Conservation (phyloP, 257 asterid genomes). For the Misopates orontium region DNA sequence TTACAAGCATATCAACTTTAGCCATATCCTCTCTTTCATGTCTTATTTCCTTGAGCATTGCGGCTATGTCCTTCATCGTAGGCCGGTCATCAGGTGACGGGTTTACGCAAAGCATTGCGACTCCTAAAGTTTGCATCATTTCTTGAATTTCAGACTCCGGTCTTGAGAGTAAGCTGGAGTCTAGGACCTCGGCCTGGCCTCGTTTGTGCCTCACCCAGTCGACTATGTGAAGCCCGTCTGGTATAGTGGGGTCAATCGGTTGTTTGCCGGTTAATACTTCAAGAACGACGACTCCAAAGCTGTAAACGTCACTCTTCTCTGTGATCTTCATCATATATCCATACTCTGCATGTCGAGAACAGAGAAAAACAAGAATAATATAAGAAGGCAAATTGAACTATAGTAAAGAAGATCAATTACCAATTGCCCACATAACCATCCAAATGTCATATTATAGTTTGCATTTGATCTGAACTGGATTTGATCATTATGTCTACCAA, state of each 20-base stretch:
- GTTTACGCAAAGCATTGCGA: constrained; percentile 75
- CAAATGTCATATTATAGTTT: too few species aligned
- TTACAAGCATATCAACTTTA: constrained; percentile 44
- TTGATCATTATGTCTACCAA: too few species aligned
- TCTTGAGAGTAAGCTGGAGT: constrained; percentile 41
- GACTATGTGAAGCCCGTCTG: constrained; percentile 78
- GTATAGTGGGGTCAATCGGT: constrained; percentile 79
- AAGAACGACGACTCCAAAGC: constrained; percentile 81
- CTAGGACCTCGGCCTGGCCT: constrained; percentile 48
- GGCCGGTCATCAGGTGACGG: constrained; percentile 78
- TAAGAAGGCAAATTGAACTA: background rate
- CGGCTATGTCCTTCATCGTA: constrained; percentile 77
- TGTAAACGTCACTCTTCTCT: constrained; percentile 80
- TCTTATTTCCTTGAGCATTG: constrained; percentile 79
- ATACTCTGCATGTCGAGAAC: constrained; percentile 51
- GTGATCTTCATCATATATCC: constrained; percentile 85
- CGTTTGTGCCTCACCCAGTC: constrained; percentile 76
- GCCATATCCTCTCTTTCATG: constrained; percentile 58
- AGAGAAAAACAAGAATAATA: background rate
- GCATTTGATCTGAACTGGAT: too few species aligned
- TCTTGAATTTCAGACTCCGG: constrained; percentile 69
- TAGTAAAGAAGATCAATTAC: too few species aligned
- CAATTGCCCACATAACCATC: too few species aligned
- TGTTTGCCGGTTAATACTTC: constrained; percentile 81
- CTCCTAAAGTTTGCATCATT: constrained; percentile 81